phyloP scores from a whole-genome alignment of 441 rosid species.

The Pelargonium fulgidum region DNA sequence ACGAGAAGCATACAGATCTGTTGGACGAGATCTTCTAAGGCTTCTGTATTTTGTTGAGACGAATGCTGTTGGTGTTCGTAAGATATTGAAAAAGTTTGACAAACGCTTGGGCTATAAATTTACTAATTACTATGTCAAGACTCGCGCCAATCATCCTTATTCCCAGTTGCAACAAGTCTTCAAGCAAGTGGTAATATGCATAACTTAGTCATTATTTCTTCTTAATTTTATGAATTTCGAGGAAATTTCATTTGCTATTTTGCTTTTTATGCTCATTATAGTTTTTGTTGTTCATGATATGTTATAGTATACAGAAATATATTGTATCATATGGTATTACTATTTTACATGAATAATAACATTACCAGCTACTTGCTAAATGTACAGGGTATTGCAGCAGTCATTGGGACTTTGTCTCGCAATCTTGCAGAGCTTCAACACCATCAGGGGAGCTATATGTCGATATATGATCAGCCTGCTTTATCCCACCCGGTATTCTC shows the following conservation, averaged over 20 bases:
- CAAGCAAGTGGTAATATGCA: slow-evolving; percentile 46
- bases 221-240: neutral
- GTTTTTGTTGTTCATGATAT: slow-evolving; percentile 11
- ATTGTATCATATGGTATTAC: slow-evolving; percentile 10
- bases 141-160: slow-evolving; percentile 51
- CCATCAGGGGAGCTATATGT: slow-evolving; percentile 35
- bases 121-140: slow-evolving; percentile 46
- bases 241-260: neutral
- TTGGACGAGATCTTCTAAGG: slow-evolving; percentile 39
- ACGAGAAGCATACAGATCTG: slow-evolving; percentile 39
- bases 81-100: slow-evolving; percentile 48
- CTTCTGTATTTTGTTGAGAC: slow-evolving; percentile 44
- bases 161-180: slow-evolving; percentile 47
- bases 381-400: slow-evolving; percentile 53
- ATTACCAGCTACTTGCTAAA: slow-evolving; percentile 18
- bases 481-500: slow-evolving; percentile 42
- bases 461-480: slow-evolving; percentile 48
- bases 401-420: slow-evolving; percentile 45
- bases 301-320: slow-evolving; percentile 10
- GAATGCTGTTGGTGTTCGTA: slow-evolving; percentile 45
- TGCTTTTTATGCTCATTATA: neutral
- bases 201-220: slow-evolving; percentile 10
- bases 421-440: slow-evolving; percentile 42
- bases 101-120: slow-evolving; percentile 49
- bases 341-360: neutral